Conservation (phyloP, 140 eudicot species). For the Stevia rebaudiana region DNA sequence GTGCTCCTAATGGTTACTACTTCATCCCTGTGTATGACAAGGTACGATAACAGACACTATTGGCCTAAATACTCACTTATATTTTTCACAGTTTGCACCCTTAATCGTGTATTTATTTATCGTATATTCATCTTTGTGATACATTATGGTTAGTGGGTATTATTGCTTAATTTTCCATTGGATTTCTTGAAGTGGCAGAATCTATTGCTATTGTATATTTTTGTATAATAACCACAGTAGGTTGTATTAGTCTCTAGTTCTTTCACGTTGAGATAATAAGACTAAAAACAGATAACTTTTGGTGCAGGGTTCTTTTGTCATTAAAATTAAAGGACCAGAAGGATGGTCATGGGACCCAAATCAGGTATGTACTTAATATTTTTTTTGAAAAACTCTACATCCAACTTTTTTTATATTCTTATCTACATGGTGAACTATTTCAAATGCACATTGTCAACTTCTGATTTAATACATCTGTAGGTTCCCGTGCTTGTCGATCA, state of each 20-base stretch:
- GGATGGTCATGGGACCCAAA: constrained; percentile 97
- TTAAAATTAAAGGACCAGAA: constrained; percentile 87
- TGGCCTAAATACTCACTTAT: neutral
- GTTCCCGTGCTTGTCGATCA: constrained; percentile 84
- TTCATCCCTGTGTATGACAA: constrained; percentile 98
- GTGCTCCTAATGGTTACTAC: constrained; percentile 99
- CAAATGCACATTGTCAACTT: constrained; percentile 10
- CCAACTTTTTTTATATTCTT: constrained; percentile 1
- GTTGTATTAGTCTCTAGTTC: constrained; percentile 15
- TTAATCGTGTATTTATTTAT: neutral
- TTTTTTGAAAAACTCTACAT: neutral
- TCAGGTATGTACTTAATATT: constrained; percentile 41
- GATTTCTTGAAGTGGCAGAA: neutral
- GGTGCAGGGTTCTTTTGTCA: constrained; percentile 82
- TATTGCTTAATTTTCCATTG: neutral
- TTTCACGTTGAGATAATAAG: constrained; percentile 9
- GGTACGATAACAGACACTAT: constrained; percentile 36
- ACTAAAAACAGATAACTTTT: neutral
- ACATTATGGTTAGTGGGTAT: constrained; percentile 8
- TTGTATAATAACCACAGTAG: constrained; percentile 5
- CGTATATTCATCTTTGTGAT: constrained; percentile 14
- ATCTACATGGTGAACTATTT: constrained; percentile 1
- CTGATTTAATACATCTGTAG: constrained; percentile 42
- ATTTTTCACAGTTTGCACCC: neutral
- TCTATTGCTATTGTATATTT: neutral